phyloP scores from a whole-genome alignment of 768 basidiomycete genomes.

The Lactarius evosmus region DNA sequence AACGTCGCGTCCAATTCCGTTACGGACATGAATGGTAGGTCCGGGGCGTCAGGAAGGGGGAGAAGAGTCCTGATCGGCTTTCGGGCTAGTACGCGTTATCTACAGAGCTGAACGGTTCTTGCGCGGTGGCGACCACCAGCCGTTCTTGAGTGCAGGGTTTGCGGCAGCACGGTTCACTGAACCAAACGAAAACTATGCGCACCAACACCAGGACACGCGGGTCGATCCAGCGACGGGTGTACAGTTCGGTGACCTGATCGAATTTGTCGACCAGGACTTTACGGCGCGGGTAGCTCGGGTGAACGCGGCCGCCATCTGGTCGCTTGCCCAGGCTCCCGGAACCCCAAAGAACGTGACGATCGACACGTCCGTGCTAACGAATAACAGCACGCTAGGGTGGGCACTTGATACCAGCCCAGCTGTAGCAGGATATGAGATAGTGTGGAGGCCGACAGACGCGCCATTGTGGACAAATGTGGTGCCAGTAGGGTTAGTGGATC shows the following conservation, averaged over 20 bases:
- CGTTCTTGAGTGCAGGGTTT: conserved; percentile 49
- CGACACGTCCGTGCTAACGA: conserved; percentile 47
- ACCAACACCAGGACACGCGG: conserved; percentile 56
- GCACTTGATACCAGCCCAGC: conserved; percentile 39
- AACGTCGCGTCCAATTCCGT: conserved; percentile 49
- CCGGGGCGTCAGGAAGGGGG: not conserved
- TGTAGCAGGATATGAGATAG: conserved; percentile 47
- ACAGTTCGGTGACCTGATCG: conserved; percentile 54
- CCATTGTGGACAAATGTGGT: conserved; percentile 50
- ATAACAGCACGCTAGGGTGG: conserved; percentile 54
- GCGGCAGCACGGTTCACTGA: conserved; percentile 56
- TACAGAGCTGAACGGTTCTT: conserved; percentile 54
- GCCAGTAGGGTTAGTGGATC: conserved; percentile 44
- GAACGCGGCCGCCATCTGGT: conserved; percentile 53
- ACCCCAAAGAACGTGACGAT: conserved; percentile 49
- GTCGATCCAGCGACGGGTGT: conserved; percentile 42
- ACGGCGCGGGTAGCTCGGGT: conserved; percentile 49
- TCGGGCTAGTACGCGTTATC: conserved; percentile 44
- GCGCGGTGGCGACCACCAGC: conserved; percentile 53
- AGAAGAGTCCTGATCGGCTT: not conserved
- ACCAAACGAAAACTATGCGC: conserved; percentile 54
- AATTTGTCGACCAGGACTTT: conserved; percentile 56
- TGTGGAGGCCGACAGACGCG: conserved; percentile 49
- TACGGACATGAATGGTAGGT: conserved; percentile 50
- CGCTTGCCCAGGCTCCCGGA: conserved; percentile 53